These are phyloP conservation scores for Arachis stenosperma DNA, from an alignment of 306 rosid species.

Conservation along the genomic window DNA sequence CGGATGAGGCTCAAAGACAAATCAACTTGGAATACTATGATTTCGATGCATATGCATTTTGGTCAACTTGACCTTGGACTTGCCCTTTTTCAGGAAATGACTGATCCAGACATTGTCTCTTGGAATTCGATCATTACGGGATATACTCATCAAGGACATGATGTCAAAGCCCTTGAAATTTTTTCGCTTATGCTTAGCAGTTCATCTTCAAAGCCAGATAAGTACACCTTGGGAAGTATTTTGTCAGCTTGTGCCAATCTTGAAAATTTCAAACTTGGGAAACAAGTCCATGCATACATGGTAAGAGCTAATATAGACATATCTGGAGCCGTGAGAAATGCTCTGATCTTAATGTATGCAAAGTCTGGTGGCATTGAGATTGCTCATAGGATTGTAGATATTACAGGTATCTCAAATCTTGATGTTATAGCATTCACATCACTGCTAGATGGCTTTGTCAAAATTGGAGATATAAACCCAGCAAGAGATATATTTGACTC, in stretches of 20 bases:
- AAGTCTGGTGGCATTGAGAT: constrained; percentile 65
- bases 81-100: constrained; percentile 65
- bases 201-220: constrained; percentile 67
- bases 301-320: constrained; percentile 51
- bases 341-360: constrained; percentile 82
- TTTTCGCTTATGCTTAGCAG: constrained; percentile 63
- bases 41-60: constrained; percentile 66
- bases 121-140: constrained; percentile 86
- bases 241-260: constrained; percentile 83
- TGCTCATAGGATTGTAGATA: constrained; percentile 60
- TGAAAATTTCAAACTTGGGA: constrained; percentile 70
- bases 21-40: constrained; percentile 75
- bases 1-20: constrained; percentile 63
- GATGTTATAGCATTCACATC: constrained; percentile 82
- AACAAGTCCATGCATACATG: constrained; percentile 71
- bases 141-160: constrained; percentile 58
- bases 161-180: constrained; percentile 60
- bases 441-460: constrained; percentile 78
- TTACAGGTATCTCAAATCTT: constrained; percentile 51
- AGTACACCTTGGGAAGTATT: constrained; percentile 73
- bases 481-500: constrained; percentile 84
- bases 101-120: constrained; percentile 60
- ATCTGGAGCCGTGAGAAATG: constrained; percentile 59
- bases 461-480: constrained; percentile 71
- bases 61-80: constrained; percentile 68